A percentile compares a stretch with the other conserved stretches of the same genome.
Evolutionary conservation across 371 early-diverging fungal species (phyloP).

Genomic region (Vairimorpha necatrix): DNA sequence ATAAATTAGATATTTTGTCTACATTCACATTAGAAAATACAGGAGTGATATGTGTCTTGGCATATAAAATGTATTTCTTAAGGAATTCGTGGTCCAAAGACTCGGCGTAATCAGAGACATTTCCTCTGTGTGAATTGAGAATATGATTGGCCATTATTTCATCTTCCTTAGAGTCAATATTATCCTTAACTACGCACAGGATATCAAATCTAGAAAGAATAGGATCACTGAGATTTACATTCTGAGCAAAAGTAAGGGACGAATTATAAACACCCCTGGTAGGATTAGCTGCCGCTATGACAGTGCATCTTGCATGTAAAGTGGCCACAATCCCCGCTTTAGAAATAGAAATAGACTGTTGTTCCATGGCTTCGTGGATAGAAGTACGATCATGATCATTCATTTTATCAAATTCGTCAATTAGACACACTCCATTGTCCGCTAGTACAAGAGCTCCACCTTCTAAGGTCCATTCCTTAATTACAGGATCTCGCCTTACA

Average conservation of each 20-base stretch:
- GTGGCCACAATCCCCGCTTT: slow-evolving; percentile 94
- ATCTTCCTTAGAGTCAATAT: slow-evolving; percentile 77
- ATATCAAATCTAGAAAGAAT: slow-evolving; percentile 97
- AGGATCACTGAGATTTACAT: slow-evolving; percentile 96
- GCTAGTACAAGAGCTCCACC: slow-evolving; percentile 97
- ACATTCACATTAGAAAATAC: slow-evolving; percentile 76
- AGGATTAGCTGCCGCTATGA: slow-evolving; percentile 97
- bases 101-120: slow-evolving; percentile 51
- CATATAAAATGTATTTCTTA: slow-evolving; percentile 91
- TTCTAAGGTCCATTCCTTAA: slow-evolving; percentile 95
- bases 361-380: slow-evolving; percentile 99
- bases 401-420: slow-evolving; percentile 99
- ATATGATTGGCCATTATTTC: slow-evolving; percentile 86
- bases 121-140: slow-evolving; percentile 71
- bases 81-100: slow-evolving; percentile 68
- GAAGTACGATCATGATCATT: slow-evolving; percentile 83
- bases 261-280: slow-evolving; percentile 89
- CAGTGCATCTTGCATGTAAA: slow-evolving; percentile 84
- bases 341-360: slow-evolving; percentile 91
- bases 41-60: slow-evolving; percentile 77
- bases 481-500: slow-evolving; percentile 87
- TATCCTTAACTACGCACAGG: slow-evolving; percentile 92
- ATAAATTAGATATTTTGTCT: slow-evolving; percentile 76
- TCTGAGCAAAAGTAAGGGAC: slow-evolving; percentile 83
- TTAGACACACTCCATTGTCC: slow-evolving; percentile 89